Percentiles rank a stretch among this genome's conserved stretches.
Conservation (phyloP, 495 filamentous ascomycete species). For the Neurospora sp. region DNA sequence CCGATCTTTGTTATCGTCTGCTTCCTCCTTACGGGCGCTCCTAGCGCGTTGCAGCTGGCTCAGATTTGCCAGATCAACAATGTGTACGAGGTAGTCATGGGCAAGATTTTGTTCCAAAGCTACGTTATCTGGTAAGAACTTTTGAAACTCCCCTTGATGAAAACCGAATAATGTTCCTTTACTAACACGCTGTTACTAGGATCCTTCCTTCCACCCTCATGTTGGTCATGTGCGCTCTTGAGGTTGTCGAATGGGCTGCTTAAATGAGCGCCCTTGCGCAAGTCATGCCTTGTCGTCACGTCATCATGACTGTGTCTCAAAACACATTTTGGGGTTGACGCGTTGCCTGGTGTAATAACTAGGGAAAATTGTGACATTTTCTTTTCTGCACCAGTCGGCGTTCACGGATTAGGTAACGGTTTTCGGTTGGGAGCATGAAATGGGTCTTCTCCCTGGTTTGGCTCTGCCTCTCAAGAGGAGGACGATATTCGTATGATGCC, state of each 20-base stretch:
- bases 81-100: slow-evolving; percentile 90
- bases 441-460: no score
- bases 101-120: slow-evolving; percentile 87
- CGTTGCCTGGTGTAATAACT: not conserved
- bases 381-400: not conserved
- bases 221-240: slow-evolving; percentile 83
- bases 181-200: slow-evolving; percentile 37
- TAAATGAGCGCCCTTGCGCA: not conserved
- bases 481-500: no score
- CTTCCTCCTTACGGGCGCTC: slow-evolving; percentile 89
- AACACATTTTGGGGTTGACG: not conserved
- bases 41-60: slow-evolving; percentile 86
- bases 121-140: slow-evolving; percentile 81
- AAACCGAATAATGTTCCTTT: slow-evolving; percentile 6
- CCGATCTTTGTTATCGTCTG: slow-evolving; percentile 97
- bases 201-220: slow-evolving; percentile 89
- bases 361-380: not conserved
- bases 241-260: slow-evolving; percentile 83
- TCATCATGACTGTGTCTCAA: not conserved
- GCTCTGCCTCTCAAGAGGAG: no score
- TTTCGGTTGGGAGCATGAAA: no score
- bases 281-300: not conserved
- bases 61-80: slow-evolving; percentile 99
- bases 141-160: not conserved
- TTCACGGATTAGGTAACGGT: not conserved